Percentiles rank a stretch among this genome's conserved stretches.
These are phyloP conservation scores for Madurella fahalii DNA, from an alignment of 2,329 filamentous ascomycete species.

Conservation along the genomic window DNA sequence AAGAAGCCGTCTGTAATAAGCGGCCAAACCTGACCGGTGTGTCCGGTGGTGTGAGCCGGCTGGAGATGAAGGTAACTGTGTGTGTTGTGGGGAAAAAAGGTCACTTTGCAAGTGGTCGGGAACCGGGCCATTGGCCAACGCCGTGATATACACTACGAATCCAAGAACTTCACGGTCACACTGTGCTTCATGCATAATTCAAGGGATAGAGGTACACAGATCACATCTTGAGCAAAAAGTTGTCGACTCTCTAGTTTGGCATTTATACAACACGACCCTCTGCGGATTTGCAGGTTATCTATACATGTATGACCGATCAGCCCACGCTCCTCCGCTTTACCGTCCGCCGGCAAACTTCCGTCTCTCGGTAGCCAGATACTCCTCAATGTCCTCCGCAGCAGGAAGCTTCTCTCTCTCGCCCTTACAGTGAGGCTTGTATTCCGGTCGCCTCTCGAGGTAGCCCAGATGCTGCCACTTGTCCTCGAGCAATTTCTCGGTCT, in stretches of 20 bases:
- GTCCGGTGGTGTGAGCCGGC: neutral
- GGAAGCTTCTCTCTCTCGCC: slow-evolving; percentile 48
- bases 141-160: neutral
- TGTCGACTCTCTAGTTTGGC: neutral
- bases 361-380: slow-evolving; percentile 51
- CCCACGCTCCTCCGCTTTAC: slow-evolving; percentile 9
- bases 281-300: slow-evolving; percentile 6
- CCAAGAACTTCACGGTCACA: too few relatives aligned
- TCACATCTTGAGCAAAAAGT: neutral
- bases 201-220: too few relatives aligned
- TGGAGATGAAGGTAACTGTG: neutral
- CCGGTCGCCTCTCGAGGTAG: slow-evolving; percentile 40
- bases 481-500: slow-evolving; percentile 41
- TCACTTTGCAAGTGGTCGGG: neutral
- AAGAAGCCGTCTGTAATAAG: too few relatives aligned
- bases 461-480: slow-evolving; percentile 54
- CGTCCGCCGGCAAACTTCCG: slow-evolving; percentile 37
- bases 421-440: slow-evolving; percentile 51
- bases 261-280: slow-evolving; percentile 4
- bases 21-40: too few relatives aligned
- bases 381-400: slow-evolving; percentile 51
- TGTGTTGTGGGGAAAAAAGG: neutral
- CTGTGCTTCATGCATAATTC: too few relatives aligned
- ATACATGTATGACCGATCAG: slow-evolving; percentile 20
- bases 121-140: neutral